phyloP scores from a whole-genome alignment of 1,284 basidiomycete genomes.

The Inonotus hispidus region DNA sequence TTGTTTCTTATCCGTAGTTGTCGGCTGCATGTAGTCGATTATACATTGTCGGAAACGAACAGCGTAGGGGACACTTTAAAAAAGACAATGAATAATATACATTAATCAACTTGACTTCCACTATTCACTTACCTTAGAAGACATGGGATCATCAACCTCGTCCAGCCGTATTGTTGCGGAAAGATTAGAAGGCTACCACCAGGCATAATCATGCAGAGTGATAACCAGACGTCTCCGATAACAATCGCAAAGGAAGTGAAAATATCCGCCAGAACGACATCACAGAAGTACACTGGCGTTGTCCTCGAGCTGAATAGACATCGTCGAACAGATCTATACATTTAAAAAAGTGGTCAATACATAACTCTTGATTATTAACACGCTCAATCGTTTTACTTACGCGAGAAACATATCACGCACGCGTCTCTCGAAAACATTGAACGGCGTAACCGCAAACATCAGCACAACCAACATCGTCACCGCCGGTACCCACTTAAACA shows the following conservation, averaged over 20 bases:
- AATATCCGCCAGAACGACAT: constrained; percentile 93
- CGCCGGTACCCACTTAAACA: constrained; percentile 70
- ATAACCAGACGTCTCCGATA: constrained; percentile 90
- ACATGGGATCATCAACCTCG: constrained; percentile 71
- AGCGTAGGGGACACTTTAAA: constrained; percentile 77
- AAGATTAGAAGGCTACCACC: constrained; percentile 67
- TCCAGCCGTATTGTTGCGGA: constrained; percentile 56
- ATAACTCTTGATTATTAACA: not conserved
- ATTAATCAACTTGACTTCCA: not conserved
- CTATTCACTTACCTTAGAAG: constrained; percentile 72
- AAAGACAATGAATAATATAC: not conserved
- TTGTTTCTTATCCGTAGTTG: constrained; percentile 63
- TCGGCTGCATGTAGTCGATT: constrained; percentile 73
- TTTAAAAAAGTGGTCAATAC: constrained; percentile 15
- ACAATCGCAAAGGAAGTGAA: constrained; percentile 97
- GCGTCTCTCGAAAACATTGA: constrained; percentile 55
- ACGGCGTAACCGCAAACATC: constrained; percentile 59
- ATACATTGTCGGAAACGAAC: constrained; percentile 93
- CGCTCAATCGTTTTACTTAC: constrained; percentile 41
- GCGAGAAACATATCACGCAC: constrained; percentile 71
- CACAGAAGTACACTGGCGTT: constrained; percentile 77
- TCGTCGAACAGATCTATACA: constrained; percentile 55
- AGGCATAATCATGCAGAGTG: constrained; percentile 73
- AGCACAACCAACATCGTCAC: constrained; percentile 57
- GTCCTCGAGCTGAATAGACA: constrained; percentile 65